Percentiles rank a stretch among this genome's conserved stretches.
Evolutionary conservation across 306 rosid species (phyloP).

Genomic region (Geum urbanum): DNA sequence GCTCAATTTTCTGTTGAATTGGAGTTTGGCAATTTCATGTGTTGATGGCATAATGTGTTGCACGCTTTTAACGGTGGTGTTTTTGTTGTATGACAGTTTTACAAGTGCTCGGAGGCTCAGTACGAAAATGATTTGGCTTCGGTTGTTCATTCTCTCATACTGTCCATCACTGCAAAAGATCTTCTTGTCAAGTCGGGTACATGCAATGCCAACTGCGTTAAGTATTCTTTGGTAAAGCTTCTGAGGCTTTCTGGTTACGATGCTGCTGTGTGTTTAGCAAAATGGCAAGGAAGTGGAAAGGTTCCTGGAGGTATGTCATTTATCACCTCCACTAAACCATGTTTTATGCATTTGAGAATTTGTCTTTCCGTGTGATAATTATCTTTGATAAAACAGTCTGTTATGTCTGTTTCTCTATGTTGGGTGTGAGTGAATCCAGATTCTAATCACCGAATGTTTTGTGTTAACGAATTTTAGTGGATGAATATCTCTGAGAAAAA

Average conservation of each 20-base stretch:
- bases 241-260: slow-evolving; percentile 77
- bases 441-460: neutral
- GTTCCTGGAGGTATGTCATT: slow-evolving; percentile 85
- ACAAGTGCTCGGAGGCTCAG: slow-evolving; percentile 54
- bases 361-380: neutral
- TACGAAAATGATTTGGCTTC: slow-evolving; percentile 66
- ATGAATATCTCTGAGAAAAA: neutral
- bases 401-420: neutral
- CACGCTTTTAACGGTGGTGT: slow-evolving; percentile 4
- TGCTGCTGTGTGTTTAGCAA: slow-evolving; percentile 77
- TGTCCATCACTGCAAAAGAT: slow-evolving; percentile 56
- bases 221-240: slow-evolving; percentile 75
- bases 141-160: slow-evolving; percentile 62
- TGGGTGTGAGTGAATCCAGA: neutral
- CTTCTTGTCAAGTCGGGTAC: slow-evolving; percentile 58
- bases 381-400: slow-evolving; percentile 4
- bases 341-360: neutral
- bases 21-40: neutral
- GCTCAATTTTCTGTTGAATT: neutral
- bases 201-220: slow-evolving; percentile 79
- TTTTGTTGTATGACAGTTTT: slow-evolving; percentile 44
- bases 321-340: neutral
- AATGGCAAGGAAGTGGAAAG: slow-evolving; percentile 88
- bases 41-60: neutral
- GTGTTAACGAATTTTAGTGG: neutral